Conservation (phyloP, 176 grass and related monocot genomes). For the Neostapfia colusana region DNA sequence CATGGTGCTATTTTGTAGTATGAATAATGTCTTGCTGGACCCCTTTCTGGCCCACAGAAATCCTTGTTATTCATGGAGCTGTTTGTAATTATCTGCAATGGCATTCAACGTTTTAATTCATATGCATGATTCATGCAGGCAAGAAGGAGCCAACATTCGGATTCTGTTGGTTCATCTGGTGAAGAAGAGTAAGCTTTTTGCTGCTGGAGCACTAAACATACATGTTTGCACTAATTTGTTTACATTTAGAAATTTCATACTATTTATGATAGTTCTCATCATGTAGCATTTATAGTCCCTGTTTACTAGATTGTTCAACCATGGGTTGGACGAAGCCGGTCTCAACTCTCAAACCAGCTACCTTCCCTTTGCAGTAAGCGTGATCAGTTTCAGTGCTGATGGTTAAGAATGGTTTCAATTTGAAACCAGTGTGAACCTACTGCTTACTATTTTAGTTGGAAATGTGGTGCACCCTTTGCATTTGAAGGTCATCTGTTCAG, state of each 20-base stretch:
- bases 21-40: not conserved
- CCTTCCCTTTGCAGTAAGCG: not conserved
- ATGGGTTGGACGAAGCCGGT: not conserved
- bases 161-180: conserved; percentile 92
- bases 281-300: not conserved
- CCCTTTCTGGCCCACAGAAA: conserved; percentile 13
- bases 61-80: not conserved
- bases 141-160: conserved; percentile 75
- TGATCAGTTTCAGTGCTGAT: not conserved
- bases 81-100: conserved; percentile 1
- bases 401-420: not conserved
- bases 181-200: conserved; percentile 93
- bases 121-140: conserved; percentile 57
- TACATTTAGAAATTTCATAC: not conserved
- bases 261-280: not conserved
- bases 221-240: conserved; percentile 8
- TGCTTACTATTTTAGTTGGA: not conserved
- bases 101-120: conserved; percentile 31
- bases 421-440: not conserved
- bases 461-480: not conserved
- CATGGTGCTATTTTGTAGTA: not conserved
- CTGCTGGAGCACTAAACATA: conserved; percentile 17
- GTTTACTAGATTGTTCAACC: not conserved
- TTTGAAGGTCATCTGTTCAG: not conserved
- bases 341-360: not conserved